Percentiles rank a stretch among this genome's conserved stretches.
phyloP scores from a whole-genome alignment of 345 rosid species.

The Angophora floribunda region DNA sequence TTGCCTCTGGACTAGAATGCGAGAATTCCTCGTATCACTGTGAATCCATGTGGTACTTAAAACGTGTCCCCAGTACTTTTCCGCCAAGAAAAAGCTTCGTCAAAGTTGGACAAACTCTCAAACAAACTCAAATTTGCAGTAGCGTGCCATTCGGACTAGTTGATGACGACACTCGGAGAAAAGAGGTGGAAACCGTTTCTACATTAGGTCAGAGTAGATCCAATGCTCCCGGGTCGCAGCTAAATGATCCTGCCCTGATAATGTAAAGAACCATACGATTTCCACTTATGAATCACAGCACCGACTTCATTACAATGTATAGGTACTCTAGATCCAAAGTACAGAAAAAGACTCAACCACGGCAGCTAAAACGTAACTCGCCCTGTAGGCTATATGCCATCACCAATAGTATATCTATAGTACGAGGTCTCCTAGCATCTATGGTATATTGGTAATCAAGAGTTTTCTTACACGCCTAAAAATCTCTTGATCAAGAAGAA shows the following conservation, averaged over 20 bases:
- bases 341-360: background rate
- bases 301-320: background rate
- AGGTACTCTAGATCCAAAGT: background rate
- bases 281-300: background rate
- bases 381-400: background rate
- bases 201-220: background rate
- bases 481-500: background rate
- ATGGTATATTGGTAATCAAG: background rate
- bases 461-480: background rate
- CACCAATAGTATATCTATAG: background rate
- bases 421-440: background rate
- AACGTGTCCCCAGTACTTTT: background rate
- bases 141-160: background rate
- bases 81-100: background rate
- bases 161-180: background rate
- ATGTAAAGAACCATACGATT: background rate
- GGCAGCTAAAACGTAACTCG: background rate
- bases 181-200: background rate
- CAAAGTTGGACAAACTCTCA: background rate
- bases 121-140: background rate
- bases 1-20: background rate
- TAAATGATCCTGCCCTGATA: background rate
- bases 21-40: background rate
- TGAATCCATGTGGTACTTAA: background rate
- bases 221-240: background rate